A percentile compares a stretch with the other conserved stretches of the same genome.
These are phyloP conservation scores for Wickerhamiella slavikovae DNA, from an alignment of 805 yeast genomes.

Conservation along the genomic window DNA sequence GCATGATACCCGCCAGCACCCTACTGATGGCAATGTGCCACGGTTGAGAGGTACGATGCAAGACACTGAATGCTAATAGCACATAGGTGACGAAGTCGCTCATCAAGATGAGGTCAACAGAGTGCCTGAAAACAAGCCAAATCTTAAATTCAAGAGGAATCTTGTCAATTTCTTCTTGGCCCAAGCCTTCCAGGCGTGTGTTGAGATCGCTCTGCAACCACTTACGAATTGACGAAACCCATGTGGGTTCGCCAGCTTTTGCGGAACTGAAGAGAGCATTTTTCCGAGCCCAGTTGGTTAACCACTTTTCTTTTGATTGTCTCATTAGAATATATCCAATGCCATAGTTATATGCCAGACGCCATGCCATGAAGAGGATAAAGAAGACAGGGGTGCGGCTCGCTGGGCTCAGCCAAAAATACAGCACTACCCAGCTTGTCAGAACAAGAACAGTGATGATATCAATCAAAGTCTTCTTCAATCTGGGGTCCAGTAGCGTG, in stretches of 20 bases:
- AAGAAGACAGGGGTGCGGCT: constrained; percentile 24
- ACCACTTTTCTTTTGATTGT: constrained; percentile 37
- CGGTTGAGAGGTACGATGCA: constrained; percentile 5
- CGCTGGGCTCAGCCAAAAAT: constrained; percentile 11
- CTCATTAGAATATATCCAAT: constrained; percentile 46
- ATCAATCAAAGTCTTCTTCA: constrained; percentile 49
- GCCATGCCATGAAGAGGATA: constrained; percentile 47
- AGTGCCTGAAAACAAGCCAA: constrained; percentile 61
- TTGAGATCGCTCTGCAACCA: constrained; percentile 27
- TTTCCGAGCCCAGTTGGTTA: constrained; percentile 32
- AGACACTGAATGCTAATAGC: constrained; percentile 20
- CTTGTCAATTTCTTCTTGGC: constrained; percentile 19
- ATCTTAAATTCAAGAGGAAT: constrained; percentile 60
- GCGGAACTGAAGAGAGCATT: constrained; percentile 25
- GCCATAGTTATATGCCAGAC: constrained; percentile 59
- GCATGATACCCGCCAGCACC: constrained; percentile 33
- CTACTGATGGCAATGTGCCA: constrained; percentile 30
- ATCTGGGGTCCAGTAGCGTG: constrained; percentile 56
- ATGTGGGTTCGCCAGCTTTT: not conserved
- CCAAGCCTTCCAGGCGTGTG: constrained; percentile 24
- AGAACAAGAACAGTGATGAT: constrained; percentile 31
- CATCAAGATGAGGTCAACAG: constrained; percentile 68
- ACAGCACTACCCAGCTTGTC: constrained; percentile 16
- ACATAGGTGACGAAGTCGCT: constrained; percentile 63
- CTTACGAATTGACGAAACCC: constrained; percentile 16